Conservation (phyloP, 1,284 basidiomycete genomes). For the Ganoderma lingzhi region DNA sequence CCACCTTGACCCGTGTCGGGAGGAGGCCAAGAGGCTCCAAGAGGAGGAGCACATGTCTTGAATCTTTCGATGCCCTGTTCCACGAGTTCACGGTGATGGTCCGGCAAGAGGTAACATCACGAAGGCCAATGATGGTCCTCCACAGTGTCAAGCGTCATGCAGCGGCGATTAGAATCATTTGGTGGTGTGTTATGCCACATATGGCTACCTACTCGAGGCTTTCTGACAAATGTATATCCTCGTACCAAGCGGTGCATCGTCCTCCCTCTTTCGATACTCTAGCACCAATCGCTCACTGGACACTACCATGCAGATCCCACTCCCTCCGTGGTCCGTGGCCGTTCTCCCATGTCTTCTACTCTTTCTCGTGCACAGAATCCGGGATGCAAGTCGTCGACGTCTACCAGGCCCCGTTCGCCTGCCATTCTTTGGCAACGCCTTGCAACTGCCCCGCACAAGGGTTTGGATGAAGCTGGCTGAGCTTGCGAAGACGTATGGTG, state of each 20-base stretch:
- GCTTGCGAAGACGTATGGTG: conserved; percentile 14
- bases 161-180: background rate
- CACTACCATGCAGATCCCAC: background rate
- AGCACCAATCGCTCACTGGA: background rate
- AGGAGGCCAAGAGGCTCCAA: too few species aligned
- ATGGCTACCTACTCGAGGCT: too few species aligned
- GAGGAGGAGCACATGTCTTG: too few species aligned
- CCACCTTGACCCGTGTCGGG: too few species aligned
- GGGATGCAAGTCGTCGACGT: background rate
- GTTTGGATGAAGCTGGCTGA: conserved; percentile 13
- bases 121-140: background rate
- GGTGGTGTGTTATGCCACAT: too few species aligned
- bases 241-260: background rate
- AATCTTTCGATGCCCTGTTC: too few species aligned
- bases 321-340: background rate
- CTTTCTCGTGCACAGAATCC: background rate
- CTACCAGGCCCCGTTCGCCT: conserved; percentile 9
- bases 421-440: conserved; percentile 13
- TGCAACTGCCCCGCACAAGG: conserved; percentile 7
- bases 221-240: background rate
- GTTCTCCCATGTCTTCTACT: background rate
- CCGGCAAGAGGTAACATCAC: background rate
- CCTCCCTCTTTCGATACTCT: background rate
- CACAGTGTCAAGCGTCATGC: background rate
- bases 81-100: background rate